Conservation (phyloP, 805 yeast species). For the Candida dendrica region DNA sequence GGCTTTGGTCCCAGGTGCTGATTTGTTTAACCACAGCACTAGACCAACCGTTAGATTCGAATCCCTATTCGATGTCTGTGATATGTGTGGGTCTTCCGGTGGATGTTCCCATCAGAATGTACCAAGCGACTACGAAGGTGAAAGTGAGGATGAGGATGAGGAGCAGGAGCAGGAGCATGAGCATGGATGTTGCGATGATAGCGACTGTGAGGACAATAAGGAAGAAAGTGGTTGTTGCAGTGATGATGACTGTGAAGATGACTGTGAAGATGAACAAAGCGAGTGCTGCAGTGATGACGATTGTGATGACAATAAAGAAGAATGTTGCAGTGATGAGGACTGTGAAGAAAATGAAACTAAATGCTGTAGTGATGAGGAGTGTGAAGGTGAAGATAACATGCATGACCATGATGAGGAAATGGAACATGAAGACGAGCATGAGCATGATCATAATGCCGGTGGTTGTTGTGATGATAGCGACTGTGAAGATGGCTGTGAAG, state of each 20-base stretch:
- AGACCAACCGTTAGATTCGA: constrained; percentile 65
- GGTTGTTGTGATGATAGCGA: constrained; percentile 10
- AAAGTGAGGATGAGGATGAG: constrained; percentile 6
- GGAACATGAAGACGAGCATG: not conserved
- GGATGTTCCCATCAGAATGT: constrained; percentile 32
- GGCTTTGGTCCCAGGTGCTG: constrained; percentile 87
- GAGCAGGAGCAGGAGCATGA: too few species aligned
- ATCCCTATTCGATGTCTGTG: constrained; percentile 45
- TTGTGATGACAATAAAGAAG: constrained; percentile 10
- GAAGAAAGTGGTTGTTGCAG: not conserved
- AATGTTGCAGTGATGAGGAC: not conserved
- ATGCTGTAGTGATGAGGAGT: not conserved
- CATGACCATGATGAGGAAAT: not conserved
- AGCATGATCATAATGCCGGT: not conserved
- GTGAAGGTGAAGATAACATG: not conserved
- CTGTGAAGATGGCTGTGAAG: constrained; percentile 13
- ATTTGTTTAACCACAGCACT: constrained; percentile 71
- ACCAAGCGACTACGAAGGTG: constrained; percentile 9
- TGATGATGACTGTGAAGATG: not conserved
- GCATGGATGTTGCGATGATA: constrained; percentile 18
- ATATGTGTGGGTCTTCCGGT: constrained; percentile 37
- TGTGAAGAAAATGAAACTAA: not conserved
- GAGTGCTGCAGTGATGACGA: not conserved
- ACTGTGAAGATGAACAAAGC: constrained; percentile 4
- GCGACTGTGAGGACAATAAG: constrained; percentile 10